Evolutionary conservation across 2,329 filamentous ascomycete species (phyloP).

Genomic region (Pestalotiopsis sp.): DNA sequence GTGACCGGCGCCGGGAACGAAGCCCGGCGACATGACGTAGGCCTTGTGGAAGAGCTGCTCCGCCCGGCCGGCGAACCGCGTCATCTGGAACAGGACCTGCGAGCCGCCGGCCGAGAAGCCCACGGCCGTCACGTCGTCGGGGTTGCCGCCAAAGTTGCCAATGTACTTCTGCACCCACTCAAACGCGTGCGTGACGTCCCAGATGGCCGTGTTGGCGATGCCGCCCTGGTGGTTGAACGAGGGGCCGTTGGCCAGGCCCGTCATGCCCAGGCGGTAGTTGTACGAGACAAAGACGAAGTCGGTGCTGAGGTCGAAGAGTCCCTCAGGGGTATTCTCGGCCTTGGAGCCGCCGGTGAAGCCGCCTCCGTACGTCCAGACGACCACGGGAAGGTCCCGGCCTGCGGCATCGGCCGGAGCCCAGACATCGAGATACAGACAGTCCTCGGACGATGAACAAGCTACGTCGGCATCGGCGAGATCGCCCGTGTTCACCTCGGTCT

Average conservation of each 20-base stretch:
- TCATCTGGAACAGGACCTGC: conserved; percentile 12
- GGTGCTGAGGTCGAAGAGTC: conserved; percentile 33
- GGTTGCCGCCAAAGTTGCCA: conserved; percentile 9
- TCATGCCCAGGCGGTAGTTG: conserved; percentile 38
- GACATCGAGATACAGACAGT: conserved; percentile 10
- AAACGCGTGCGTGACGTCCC: conserved; percentile 9
- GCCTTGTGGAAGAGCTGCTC: conserved; percentile 12
- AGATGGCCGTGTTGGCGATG: conserved; percentile 12
- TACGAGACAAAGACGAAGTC: conserved; percentile 35
- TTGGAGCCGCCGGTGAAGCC: conserved; percentile 15
- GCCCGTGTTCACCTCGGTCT: conserved; percentile 36
- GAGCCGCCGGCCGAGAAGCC: conserved; percentile 12
- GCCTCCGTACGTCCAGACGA: conserved; percentile 12
- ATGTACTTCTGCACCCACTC: conserved; percentile 13
- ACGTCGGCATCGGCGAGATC: conserved; percentile 33
- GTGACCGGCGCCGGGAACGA: conserved; percentile 36
- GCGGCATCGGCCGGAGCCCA: conserved; percentile 6
- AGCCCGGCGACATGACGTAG: conserved; percentile 12
- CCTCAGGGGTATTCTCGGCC: conserved; percentile 34
- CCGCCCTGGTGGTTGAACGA: conserved; percentile 32
- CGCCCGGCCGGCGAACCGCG: conserved; percentile 8
- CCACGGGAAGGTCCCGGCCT: not conserved
- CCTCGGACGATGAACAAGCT: conserved; percentile 26
- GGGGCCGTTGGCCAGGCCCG: conserved; percentile 32
- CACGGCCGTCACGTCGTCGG: conserved; percentile 8